Evolutionary conservation across 148 eudicot genomes (phyloP).

Genomic region (Rhododendron mucronatum): DNA sequence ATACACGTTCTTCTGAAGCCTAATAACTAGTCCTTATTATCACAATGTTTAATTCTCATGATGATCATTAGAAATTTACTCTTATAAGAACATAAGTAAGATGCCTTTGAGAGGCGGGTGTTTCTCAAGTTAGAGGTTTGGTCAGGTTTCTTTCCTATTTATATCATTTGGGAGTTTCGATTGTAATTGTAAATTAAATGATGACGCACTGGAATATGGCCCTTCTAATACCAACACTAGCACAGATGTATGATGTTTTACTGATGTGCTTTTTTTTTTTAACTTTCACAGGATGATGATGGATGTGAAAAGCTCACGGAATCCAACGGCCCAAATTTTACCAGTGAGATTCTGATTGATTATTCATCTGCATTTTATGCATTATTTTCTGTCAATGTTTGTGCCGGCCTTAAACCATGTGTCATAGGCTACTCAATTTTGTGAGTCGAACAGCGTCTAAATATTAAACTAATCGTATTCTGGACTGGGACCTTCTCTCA

Average conservation of each 20-base stretch:
- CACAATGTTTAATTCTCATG: neutral
- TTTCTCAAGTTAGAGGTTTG: neutral
- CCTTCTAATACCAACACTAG: neutral
- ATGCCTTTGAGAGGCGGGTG: neutral
- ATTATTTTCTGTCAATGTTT: neutral
- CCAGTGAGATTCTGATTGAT: slow-evolving; percentile 27
- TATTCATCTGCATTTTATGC: neutral
- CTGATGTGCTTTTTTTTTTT: neutral
- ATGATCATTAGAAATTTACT: neutral
- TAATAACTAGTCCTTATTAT: neutral
- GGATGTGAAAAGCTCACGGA: slow-evolving; percentile 24
- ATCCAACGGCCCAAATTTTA: slow-evolving; percentile 8
- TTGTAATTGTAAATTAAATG: neutral
- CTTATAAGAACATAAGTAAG: neutral
- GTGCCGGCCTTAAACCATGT: neutral
- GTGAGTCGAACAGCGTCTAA: neutral
- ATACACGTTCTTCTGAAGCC: neutral
- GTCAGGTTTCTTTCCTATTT: neutral
- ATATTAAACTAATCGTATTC: slow-evolving; percentile 17
- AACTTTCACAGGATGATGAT: slow-evolving; percentile 30
- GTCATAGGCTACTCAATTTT: neutral
- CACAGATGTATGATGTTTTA: neutral
- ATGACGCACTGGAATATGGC: neutral
- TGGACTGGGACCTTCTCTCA: neutral
- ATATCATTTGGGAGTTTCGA: neutral